A percentile compares a stretch with the other conserved stretches of the same genome.
phyloP scores from a whole-genome alignment of 257 asterid genomes.

The Solanum phureja region DNA sequence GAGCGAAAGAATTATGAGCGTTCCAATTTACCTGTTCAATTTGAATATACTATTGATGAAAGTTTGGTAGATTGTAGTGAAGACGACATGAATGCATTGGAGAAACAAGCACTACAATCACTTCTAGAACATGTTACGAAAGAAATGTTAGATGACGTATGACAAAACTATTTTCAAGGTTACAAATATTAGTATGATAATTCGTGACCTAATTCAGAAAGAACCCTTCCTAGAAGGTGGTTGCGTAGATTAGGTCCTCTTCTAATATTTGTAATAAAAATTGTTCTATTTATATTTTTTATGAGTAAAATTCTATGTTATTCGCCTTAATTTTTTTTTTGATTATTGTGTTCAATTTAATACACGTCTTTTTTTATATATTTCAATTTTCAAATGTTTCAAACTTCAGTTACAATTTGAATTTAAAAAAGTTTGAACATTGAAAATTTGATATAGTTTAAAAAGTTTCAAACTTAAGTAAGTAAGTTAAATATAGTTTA shows the following conservation, averaged over 20 bases:
- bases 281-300: too few species aligned
- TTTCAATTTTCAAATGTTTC: not conserved
- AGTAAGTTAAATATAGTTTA: not conserved
- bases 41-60: not conserved
- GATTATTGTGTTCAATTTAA: not conserved
- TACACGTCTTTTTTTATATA: not conserved
- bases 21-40: not conserved
- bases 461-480: not conserved
- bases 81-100: not conserved
- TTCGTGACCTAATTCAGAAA: not conserved
- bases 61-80: not conserved
- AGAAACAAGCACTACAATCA: not conserved
- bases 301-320: not conserved
- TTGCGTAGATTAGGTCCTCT: not conserved
- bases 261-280: too few species aligned
- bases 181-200: not conserved
- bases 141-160: not conserved
- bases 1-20: not conserved
- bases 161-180: not conserved
- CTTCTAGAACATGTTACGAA: not conserved
- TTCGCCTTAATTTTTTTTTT: not conserved
- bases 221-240: not conserved
- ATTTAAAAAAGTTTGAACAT: too few species aligned
- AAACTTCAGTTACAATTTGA: not conserved
- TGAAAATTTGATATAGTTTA: not conserved